A percentile compares a stretch with the other conserved stretches of the same genome.
These are phyloP conservation scores for Debaryomycetaceae sp. DNA, from an alignment of 1,139 yeast species.

Conservation along the genomic window DNA sequence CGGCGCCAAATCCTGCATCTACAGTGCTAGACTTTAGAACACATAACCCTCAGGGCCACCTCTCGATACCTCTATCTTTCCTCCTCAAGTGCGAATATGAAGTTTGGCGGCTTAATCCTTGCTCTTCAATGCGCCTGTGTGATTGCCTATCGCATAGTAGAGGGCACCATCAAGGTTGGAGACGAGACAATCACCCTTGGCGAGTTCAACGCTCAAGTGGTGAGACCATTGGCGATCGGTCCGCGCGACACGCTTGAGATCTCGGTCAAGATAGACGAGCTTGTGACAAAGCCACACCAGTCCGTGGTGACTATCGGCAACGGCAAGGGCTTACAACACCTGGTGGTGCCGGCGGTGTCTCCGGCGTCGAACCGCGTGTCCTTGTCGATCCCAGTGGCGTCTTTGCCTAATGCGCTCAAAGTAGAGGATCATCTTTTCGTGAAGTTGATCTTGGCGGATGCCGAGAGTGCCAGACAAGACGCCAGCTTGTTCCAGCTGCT, in stretches of 20 bases:
- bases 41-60: no score
- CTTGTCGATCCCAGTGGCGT: conserved; percentile 24
- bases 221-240: conserved; percentile 28
- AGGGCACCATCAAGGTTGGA: conserved; percentile 27
- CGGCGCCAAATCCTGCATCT: no score
- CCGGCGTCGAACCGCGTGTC: conserved; percentile 18
- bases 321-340: conserved; percentile 21
- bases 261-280: conserved; percentile 20
- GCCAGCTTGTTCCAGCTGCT: conserved; percentile 24
- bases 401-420: conserved; percentile 37
- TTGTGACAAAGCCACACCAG: conserved; percentile 22
- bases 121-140: conserved; percentile 11
- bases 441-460: conserved; percentile 31
- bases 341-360: conserved; percentile 23
- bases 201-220: conserved; percentile 33
- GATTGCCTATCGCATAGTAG: conserved; percentile 23
- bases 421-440: conserved; percentile 28
- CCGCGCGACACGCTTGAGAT: conserved; percentile 31
- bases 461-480: conserved; percentile 12
- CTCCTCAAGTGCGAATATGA: no score
- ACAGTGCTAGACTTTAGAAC: no score
- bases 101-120: conserved; percentile 10
- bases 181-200: conserved; percentile 26
- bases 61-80: no score
- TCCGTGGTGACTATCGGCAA: conserved; percentile 23